Evolutionary conservation across 345 rosid genomes (phyloP).

Genomic region (Syzygium jambos): DNA sequence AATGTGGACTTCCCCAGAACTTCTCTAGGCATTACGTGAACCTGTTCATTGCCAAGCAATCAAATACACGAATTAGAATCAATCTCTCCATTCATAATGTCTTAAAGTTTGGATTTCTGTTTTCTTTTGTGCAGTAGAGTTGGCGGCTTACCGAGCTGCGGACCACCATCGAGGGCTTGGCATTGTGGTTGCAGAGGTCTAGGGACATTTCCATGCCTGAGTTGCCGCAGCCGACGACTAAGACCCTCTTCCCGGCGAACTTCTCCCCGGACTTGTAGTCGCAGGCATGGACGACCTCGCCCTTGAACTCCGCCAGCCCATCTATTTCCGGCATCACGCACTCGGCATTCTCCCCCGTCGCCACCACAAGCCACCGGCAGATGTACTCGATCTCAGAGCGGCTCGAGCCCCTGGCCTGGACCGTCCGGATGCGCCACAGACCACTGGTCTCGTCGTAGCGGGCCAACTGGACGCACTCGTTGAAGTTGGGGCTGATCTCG

Average conservation of each 20-base stretch:
- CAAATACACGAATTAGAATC: background rate
- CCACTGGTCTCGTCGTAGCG: constrained; percentile 24
- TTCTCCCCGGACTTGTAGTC: constrained; percentile 29
- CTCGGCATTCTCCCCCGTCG: constrained; percentile 51
- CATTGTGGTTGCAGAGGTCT: constrained; percentile 38
- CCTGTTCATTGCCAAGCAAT: constrained; percentile 13
- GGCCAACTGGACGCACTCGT: constrained; percentile 29
- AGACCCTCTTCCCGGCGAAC: constrained; percentile 26
- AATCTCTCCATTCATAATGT: background rate
- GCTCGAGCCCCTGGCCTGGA: background rate
- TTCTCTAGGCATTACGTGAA: constrained; percentile 65
- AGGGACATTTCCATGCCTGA: constrained; percentile 53
- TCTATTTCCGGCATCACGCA: constrained; percentile 34
- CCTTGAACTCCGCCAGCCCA: constrained; percentile 28
- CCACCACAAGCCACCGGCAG: constrained; percentile 47
- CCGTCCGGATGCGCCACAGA: constrained; percentile 34
- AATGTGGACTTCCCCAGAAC: constrained; percentile 56
- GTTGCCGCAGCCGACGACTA: constrained; percentile 53
- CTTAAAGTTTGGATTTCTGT: background rate
- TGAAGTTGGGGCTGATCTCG: constrained; percentile 27
- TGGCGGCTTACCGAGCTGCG: constrained; percentile 24
- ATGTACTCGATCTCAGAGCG: constrained; percentile 27
- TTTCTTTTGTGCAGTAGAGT: background rate
- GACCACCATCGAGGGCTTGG: constrained; percentile 39
- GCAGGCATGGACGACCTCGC: constrained; percentile 31